Evolutionary conservation across 768 basidiomycete genomes (phyloP), one percentile per base, ranked within the genome.

Genomic region (Xerocomellus amylosporus): DNA sequence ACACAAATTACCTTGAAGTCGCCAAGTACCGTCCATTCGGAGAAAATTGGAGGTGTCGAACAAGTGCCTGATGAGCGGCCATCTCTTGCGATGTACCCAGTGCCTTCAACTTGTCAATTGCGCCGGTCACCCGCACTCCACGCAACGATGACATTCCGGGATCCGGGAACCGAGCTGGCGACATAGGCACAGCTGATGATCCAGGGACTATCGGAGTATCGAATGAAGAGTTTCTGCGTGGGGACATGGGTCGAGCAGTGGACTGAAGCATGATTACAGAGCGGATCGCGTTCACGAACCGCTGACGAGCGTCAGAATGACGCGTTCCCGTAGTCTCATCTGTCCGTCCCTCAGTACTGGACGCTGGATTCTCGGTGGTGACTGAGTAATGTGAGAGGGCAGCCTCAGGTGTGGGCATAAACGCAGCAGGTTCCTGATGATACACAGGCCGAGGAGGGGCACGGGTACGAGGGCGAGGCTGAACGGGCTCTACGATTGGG

Each of bases 21-120:
- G 82, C 80, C 56, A 82, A 58, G 60, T 75, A 79, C 58, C 74
- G 73, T 36, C 80, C 80, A 58, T 79, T 76, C 5, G 81, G 82
- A 14, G 81, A 82, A 63, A 82, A 82, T 54, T 82, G 79, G 43
- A 82, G 63, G 58, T 82, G 79, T 44, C 79, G 67, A 19, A 82
- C 80, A 24, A 82, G 73, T 7, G 80, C 82, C 41, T 71, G 69
- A 50, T 82, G 80, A 19, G 75, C 74, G 20, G 65, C 71, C 46
- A 78, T 59, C 45, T 75, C 76, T 55, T 81, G 76, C 9, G 73
- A 74, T 38, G 70, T 64, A 41, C 65, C 64, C 54, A 82, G 58
- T 40, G 56, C 62, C 62, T 73, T 75, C 51, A 82, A 53, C 43
- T 73, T 76, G 40, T 78, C 75, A 22, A 77, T 69, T 13, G 79